Evolutionary conservation across 306 rosid genomes (phyloP).

Genomic region (Heteromeles arbutifolia): DNA sequence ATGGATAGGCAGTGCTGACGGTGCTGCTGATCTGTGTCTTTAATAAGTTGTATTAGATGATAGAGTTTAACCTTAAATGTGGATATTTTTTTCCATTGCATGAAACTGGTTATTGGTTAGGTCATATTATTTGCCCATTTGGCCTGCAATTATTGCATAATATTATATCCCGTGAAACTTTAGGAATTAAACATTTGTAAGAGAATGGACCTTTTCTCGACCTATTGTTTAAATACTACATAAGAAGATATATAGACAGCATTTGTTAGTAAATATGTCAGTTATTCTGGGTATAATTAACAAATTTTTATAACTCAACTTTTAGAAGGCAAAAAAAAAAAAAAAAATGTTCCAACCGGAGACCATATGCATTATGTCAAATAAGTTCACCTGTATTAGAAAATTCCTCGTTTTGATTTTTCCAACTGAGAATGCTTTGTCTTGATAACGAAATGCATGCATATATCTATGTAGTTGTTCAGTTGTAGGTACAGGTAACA

Average conservation of each 20-base stretch:
- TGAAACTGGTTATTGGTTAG: not conserved
- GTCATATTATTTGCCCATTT: not conserved
- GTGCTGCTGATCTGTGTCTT: no score
- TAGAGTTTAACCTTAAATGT: no score
- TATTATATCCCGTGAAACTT: not conserved
- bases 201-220: not conserved
- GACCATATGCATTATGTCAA: not conserved
- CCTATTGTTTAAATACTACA: not conserved
- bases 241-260: not conserved
- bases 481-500: not conserved
- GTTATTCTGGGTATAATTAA: not conserved
- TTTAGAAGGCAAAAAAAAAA: no score
- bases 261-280: not conserved
- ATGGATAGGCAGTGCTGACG: no score
- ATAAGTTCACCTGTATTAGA: not conserved
- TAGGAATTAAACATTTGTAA: not conserved
- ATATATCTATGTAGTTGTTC: not conserved
- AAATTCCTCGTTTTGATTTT: not conserved
- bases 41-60: no score
- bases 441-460: not conserved
- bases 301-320: not conserved
- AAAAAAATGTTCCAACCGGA: not conserved
- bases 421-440: not conserved
- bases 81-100: not conserved
- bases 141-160: not conserved